Percentiles rank a stretch among this genome's conserved stretches.
These are phyloP conservation scores for Gossypium trilobum DNA, from an alignment of 441 rosid species.

Conservation along the genomic window DNA sequence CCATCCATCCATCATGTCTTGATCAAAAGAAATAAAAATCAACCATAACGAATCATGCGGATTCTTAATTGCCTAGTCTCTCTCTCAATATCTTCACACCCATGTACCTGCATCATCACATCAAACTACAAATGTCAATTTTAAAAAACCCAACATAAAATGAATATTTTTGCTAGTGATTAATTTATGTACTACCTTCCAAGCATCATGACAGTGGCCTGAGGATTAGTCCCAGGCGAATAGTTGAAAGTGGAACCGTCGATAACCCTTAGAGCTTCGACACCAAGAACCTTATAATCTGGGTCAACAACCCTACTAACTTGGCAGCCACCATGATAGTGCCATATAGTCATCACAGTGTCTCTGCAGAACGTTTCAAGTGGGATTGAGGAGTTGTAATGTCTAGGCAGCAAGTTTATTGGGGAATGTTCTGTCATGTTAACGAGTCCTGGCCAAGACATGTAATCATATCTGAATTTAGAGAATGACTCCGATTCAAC, in stretches of 20 bases:
- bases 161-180: neutral
- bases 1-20: neutral
- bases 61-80: slow-evolving; percentile 27
- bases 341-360: slow-evolving; percentile 90
- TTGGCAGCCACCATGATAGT: slow-evolving; percentile 87
- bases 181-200: slow-evolving; percentile 47
- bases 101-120: slow-evolving; percentile 44
- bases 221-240: slow-evolving; percentile 97
- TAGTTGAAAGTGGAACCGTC: slow-evolving; percentile 70
- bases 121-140: neutral
- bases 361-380: slow-evolving; percentile 64
- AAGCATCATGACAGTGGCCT: slow-evolving; percentile 98
- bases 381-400: slow-evolving; percentile 36
- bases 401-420: slow-evolving; percentile 57
- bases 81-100: slow-evolving; percentile 37
- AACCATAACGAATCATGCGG: slow-evolving; percentile 4
- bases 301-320: slow-evolving; percentile 68
- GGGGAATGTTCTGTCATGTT: slow-evolving; percentile 53
- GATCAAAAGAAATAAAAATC: neutral
- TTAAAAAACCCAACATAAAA: neutral
- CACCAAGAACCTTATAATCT: slow-evolving; percentile 63
- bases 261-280: slow-evolving; percentile 58
- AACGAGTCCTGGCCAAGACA: slow-evolving; percentile 36
- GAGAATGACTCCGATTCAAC: slow-evolving; percentile 53
- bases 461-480: slow-evolving; percentile 26